phyloP scores from a whole-genome alignment of 225 moss, liverwort and hornwort species.

The Straminergon stramineum region DNA sequence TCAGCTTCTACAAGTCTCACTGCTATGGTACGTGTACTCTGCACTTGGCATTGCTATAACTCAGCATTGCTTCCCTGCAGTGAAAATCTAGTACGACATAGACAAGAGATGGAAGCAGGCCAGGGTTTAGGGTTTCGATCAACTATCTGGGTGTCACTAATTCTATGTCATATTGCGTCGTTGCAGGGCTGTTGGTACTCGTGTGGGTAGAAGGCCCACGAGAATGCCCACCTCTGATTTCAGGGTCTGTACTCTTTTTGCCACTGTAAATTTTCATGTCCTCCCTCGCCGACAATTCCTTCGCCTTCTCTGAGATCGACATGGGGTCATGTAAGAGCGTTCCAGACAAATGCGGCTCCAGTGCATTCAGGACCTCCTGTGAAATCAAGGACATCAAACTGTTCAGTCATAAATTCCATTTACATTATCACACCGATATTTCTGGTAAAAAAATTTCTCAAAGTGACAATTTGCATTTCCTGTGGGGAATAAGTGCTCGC shows the following conservation, averaged over 20 bases:
- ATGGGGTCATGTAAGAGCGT: background rate
- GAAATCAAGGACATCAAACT: background rate
- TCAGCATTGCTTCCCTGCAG: background rate
- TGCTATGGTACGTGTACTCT: background rate
- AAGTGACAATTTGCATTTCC: background rate
- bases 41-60: background rate
- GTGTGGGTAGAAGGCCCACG: background rate
- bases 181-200: background rate
- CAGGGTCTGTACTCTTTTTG: background rate
- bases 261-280: background rate
- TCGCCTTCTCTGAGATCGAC: background rate
- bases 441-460: background rate
- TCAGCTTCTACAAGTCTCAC: background rate
- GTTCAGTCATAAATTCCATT: background rate
- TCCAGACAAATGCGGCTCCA: slow-evolving; percentile 3
- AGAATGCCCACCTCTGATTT: background rate
- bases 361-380: slow-evolving; percentile 27
- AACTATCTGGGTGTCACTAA: slow-evolving; percentile 1
- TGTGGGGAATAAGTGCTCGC: background rate
- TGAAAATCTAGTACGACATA: background rate
- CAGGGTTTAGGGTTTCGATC: too few relatives aligned
- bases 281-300: background rate
- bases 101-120: background rate
- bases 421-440: too few relatives aligned
- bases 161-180: slow-evolving; percentile 15